A percentile compares a stretch with the other conserved stretches of the same genome.
phyloP scores from a whole-genome alignment of 2,329 filamentous ascomycete genomes.

The Fusarium siculi region DNA sequence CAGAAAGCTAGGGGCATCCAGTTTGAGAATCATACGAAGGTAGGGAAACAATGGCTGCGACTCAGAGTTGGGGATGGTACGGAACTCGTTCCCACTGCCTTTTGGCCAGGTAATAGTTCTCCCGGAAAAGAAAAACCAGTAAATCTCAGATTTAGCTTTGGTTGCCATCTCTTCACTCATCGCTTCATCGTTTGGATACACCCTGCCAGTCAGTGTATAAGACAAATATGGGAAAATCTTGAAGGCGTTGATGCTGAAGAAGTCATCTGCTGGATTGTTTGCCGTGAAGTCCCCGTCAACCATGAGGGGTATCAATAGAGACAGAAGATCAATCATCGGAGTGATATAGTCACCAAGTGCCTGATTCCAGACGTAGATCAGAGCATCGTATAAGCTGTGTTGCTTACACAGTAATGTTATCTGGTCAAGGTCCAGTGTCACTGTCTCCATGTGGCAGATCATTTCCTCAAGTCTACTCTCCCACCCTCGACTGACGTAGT shows the following conservation, averaged over 20 bases:
- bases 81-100: constrained; percentile 67
- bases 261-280: constrained; percentile 68
- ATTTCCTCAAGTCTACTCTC: constrained; percentile 89
- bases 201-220: constrained; percentile 85
- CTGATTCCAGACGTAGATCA: constrained; percentile 97
- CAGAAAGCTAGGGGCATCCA: constrained; percentile 91
- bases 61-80: constrained; percentile 65
- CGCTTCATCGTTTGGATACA: constrained; percentile 86
- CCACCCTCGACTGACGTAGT: constrained; percentile 81
- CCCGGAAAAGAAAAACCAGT: constrained; percentile 93
- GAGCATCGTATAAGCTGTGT: constrained; percentile 90
- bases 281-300: constrained; percentile 64
- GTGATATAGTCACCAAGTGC: constrained; percentile 90
- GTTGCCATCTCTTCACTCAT: constrained; percentile 78
- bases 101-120: constrained; percentile 80
- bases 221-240: constrained; percentile 97
- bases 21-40: constrained; percentile 83
- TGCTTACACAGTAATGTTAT: constrained; percentile 91
- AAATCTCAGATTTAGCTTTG: constrained; percentile 86
- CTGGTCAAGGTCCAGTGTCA: constrained; percentile 93
- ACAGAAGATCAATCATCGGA: constrained; percentile 84
- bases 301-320: constrained; percentile 71
- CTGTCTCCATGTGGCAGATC: constrained; percentile 90
- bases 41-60: constrained; percentile 85
- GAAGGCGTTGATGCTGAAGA: constrained; percentile 76